Conservation (phyloP, 257 asterid species). For the Capsicum baccatum region DNA sequence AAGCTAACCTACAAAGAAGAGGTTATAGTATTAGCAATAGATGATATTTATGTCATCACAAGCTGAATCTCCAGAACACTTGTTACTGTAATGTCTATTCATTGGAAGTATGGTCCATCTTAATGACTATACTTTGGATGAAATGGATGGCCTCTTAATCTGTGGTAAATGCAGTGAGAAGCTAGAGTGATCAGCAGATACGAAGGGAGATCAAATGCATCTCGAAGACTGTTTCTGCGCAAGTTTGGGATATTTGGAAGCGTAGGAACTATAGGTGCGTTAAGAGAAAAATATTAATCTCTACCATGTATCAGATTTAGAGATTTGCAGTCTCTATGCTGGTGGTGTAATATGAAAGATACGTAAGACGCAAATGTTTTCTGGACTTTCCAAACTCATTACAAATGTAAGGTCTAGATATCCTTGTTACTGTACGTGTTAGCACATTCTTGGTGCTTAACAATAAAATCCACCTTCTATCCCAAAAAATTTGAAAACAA, state of each 20-base stretch:
- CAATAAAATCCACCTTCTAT: slow-evolving; percentile 20
- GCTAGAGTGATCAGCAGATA: not conserved
- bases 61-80: not conserved
- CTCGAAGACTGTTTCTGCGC: too few species aligned
- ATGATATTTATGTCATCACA: not conserved
- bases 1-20: not conserved
- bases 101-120: not conserved
- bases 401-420: not conserved
- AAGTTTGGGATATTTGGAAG: too few species aligned
- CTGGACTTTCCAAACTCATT: not conserved
- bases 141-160: not conserved
- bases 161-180: not conserved
- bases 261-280: too few species aligned
- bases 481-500: slow-evolving; percentile 23
- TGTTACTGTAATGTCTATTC: not conserved
- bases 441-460: not conserved
- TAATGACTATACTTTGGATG: not conserved
- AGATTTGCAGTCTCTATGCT: too few species aligned
- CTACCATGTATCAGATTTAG: too few species aligned
- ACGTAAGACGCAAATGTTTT: not conserved
- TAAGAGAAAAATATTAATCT: too few species aligned
- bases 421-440: not conserved
- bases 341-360: not conserved
- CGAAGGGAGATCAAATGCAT: not conserved
- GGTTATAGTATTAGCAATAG: not conserved